Conservation (phyloP, 768 basidiomycete species). For the Ramaria rubella region DNA sequence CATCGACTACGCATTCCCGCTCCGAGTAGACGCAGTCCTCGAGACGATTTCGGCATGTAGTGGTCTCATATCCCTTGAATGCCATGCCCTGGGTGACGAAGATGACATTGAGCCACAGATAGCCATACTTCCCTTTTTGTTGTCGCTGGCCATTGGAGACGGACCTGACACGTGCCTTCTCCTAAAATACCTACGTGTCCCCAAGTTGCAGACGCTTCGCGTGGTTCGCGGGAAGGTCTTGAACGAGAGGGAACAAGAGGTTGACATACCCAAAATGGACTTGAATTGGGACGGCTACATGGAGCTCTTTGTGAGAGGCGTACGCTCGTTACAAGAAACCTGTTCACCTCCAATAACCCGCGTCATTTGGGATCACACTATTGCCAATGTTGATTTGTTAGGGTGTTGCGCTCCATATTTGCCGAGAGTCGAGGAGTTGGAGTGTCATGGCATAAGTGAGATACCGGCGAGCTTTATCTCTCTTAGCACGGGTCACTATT, state of each 20-base stretch:
- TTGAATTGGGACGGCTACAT: neutral
- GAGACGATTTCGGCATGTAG: neutral
- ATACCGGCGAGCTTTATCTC: neutral
- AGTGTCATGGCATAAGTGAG: neutral
- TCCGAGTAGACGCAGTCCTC: slow-evolving; percentile 1
- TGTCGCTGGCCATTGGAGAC: slow-evolving; percentile 4
- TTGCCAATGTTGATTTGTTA: neutral
- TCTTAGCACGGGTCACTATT: neutral
- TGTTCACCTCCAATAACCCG: neutral
- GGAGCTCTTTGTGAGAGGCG: neutral
- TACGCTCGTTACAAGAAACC: neutral
- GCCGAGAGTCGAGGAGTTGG: neutral
- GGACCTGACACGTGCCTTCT: slow-evolving; percentile 6
- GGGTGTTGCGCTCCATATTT: neutral
- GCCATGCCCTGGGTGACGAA: neutral
- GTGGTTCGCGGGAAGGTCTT: neutral
- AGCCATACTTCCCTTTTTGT: neutral
- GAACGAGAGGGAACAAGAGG: neutral
- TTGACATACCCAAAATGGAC: neutral
- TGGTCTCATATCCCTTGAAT: slow-evolving; percentile 1
- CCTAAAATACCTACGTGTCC: neutral
- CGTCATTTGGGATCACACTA: neutral
- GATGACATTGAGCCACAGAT: neutral
- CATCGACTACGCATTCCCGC: slow-evolving; percentile 5
- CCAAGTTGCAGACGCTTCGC: neutral